Evolutionary conservation across 805 yeast genomes (phyloP).

Genomic region (Ogataea parapolymorpha): DNA sequence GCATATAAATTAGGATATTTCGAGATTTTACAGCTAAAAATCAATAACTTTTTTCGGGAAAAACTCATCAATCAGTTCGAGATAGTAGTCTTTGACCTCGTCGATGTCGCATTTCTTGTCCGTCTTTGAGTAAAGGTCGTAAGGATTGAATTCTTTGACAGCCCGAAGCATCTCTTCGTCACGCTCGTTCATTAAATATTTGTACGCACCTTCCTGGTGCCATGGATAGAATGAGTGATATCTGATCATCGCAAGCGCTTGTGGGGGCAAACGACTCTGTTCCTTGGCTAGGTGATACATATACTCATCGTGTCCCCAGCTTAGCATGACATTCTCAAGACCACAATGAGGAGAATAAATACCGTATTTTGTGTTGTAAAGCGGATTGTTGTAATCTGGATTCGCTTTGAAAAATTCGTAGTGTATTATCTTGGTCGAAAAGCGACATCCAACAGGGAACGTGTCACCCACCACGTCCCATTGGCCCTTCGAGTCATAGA

Average conservation of each 20-base stretch:
- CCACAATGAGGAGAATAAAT: slow-evolving; percentile 65
- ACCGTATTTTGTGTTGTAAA: slow-evolving; percentile 64
- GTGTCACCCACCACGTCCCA: slow-evolving; percentile 84
- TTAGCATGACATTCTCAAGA: slow-evolving; percentile 62
- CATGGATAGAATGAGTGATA: slow-evolving; percentile 76
- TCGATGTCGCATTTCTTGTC: slow-evolving; percentile 48
- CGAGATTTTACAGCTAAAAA: slow-evolving; percentile 34
- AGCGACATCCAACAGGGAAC: slow-evolving; percentile 71
- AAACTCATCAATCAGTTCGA: slow-evolving; percentile 62
- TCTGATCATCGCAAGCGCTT: slow-evolving; percentile 70
- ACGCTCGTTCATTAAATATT: slow-evolving; percentile 59
- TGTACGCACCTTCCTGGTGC: slow-evolving; percentile 69
- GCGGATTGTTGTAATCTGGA: slow-evolving; percentile 60
- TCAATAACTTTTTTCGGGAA: slow-evolving; percentile 58
- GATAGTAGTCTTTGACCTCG: slow-evolving; percentile 53
- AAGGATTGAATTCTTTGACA: slow-evolving; percentile 63
- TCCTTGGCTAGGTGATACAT: slow-evolving; percentile 69
- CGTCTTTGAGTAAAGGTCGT: slow-evolving; percentile 64
- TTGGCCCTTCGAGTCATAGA: slow-evolving; percentile 69
- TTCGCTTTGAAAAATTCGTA: slow-evolving; percentile 57
- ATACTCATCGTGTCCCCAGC: slow-evolving; percentile 81
- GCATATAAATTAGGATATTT: not conserved
- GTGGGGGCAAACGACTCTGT: slow-evolving; percentile 60
- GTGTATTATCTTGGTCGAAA: slow-evolving; percentile 55
- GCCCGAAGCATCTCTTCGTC: slow-evolving; percentile 60